Evolutionary conservation across 2,329 filamentous ascomycete genomes (phyloP), one percentile per base, ranked within the genome.

Genomic region (Alternaria dauci): DNA sequence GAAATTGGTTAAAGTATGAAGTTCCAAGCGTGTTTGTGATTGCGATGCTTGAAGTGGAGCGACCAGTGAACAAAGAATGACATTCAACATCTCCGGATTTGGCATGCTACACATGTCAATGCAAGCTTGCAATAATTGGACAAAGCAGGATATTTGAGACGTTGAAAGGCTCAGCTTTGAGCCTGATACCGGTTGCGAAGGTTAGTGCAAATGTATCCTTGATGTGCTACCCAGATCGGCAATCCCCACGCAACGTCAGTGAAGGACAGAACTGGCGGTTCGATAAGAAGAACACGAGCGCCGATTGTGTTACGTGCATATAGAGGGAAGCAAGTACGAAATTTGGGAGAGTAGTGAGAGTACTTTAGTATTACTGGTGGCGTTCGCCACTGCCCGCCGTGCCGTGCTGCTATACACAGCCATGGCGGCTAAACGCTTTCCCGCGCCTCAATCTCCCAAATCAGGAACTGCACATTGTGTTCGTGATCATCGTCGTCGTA

Each of bases 391-490:
- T 7, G 30, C 39, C 26, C 25, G 34, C 25, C 16, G n/a, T 39
- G 32, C 48, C 20, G 23, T 52, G 20, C 25, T 38, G 23, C 14
- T 25, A 18, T 11, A 36, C 32, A 50, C 7, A 26, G 11, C 36
- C 42, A 14, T 36, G 14, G 20, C 30, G 25, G 30, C 55, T 50
- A 72, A 11, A 71, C 32, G 38, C 67, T 68, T 30, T 72, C 70
- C 30, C 68, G 63, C 34, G 67, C 62, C 14, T 59, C 51, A 2
- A 67, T 51, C 28, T 72, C 70, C 70, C 70, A 72, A 18, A 58
- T 57, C 23, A 71, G 43, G 46, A 72, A 72, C n/a, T 63, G 57
- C 23, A 70, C 54, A 28, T 72, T 72, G 8, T 65, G 53, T 23
- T 61, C 44, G 38, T 67, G 67, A n/a, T 69, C 39, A 2, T 66